phyloP scores from a whole-genome alignment of 768 basidiomycete species.

The Chlorophyllum brunneum region DNA sequence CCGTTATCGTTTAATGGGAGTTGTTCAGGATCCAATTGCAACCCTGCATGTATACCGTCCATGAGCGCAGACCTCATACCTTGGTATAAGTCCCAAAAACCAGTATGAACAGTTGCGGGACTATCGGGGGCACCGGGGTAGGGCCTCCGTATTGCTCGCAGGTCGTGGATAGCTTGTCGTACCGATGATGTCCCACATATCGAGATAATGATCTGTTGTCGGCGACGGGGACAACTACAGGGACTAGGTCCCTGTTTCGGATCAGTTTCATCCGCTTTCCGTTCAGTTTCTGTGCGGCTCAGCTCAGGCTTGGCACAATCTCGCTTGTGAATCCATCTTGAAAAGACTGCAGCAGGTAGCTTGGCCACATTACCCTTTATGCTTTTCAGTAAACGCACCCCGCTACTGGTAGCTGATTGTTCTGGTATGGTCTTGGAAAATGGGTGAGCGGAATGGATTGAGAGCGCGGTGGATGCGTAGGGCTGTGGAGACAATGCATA shows the following conservation, averaged over 20 bases:
- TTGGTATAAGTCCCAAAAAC: conserved; percentile 51
- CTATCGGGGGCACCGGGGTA: conserved; percentile 36
- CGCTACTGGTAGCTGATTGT: conserved; percentile 16
- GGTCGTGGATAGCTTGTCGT: conserved; percentile 44
- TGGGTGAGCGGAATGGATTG: conserved; percentile 16
- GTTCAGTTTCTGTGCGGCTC: not conserved
- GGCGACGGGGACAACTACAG: conserved; percentile 29
- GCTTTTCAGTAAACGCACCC: conserved; percentile 11
- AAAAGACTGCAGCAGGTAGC: conserved; percentile 44
- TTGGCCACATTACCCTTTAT: conserved; percentile 40
- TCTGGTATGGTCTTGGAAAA: conserved; percentile 18
- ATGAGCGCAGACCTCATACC: conserved; percentile 34
- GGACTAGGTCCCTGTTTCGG: not conserved
- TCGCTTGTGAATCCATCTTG: conserved; percentile 7
- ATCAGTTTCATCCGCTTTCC: not conserved
- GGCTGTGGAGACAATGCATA: conserved; percentile 18
- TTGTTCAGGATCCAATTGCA: conserved; percentile 17
- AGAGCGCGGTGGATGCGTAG: not conserved
- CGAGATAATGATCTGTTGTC: conserved; percentile 46
- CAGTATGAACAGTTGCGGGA: conserved; percentile 38
- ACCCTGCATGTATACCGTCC: conserved; percentile 33
- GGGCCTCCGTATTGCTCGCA: conserved; percentile 32
- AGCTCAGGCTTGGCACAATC: not conserved
- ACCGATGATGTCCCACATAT: conserved; percentile 46
- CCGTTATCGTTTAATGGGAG: not conserved